phyloP scores from a whole-genome alignment of 164 flowering plant species.

The Liquidambar formosana region DNA sequence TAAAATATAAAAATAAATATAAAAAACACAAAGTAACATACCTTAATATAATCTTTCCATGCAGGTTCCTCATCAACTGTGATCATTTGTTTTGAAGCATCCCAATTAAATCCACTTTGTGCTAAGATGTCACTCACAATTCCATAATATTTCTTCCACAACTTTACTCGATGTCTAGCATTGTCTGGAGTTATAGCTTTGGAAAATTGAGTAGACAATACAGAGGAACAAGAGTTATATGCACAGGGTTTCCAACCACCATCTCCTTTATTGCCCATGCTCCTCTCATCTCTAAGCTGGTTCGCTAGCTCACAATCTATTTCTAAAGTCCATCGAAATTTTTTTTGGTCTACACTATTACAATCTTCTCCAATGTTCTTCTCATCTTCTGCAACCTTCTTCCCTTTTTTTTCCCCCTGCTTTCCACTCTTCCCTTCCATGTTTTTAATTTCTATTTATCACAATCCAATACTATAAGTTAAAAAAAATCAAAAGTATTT shows the following conservation, averaged over 20 bases:
- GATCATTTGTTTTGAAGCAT: no score
- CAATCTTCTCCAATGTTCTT: no score
- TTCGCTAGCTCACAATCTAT: background rate
- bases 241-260: background rate
- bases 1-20: no score
- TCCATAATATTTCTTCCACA: background rate
- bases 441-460: no score
- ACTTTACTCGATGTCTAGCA: background rate
- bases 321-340: background rate
- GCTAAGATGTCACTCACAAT: no score
- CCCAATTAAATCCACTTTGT: no score
- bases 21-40: no score
- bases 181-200: background rate
- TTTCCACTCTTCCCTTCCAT: background rate
- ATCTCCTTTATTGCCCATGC: background rate
- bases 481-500: no score
- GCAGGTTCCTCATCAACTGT: no score
- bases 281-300: background rate
- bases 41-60: no score
- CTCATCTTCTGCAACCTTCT: background rate
- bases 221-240: background rate
- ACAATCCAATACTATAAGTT: no score
- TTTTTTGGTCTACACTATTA: no score
- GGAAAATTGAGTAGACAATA: background rate
- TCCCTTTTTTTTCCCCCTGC: background rate